phyloP scores from a whole-genome alignment of 78 protist species.

The Salpingoeca rosetta region DNA sequence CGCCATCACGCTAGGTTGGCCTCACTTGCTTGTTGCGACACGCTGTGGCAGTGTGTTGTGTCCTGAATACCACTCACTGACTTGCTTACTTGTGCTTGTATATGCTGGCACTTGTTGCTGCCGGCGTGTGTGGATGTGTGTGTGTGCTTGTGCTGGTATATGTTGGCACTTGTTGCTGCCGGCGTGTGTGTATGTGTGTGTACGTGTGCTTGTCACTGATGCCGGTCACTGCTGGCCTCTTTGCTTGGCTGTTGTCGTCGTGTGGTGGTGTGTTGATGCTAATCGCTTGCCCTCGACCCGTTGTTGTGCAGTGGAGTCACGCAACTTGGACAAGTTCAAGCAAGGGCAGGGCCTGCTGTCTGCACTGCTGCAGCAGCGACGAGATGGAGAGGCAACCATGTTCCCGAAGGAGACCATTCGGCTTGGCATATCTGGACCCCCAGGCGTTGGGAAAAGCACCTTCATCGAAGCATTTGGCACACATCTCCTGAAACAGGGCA shows the following conservation, averaged over 20 bases:
- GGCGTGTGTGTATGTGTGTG: too few species aligned
- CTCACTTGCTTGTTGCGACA: too few species aligned
- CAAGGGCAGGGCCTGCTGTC: background rate
- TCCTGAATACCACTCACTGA: background rate
- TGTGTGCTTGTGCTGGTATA: too few species aligned
- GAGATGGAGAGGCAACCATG: background rate
- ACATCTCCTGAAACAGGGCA: slow-evolving; percentile 26
- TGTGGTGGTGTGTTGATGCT: background rate
- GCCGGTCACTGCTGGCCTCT: background rate
- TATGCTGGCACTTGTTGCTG: background rate
- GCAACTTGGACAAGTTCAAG: too few species aligned
- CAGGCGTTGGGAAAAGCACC: slow-evolving; percentile 95
- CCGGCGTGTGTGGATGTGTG: too few species aligned
- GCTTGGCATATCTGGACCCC: slow-evolving; percentile 85
- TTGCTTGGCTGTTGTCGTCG: background rate
- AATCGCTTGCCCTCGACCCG: too few species aligned
- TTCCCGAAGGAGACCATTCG: slow-evolving; percentile 31
- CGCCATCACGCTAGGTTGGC: slow-evolving; percentile 17
- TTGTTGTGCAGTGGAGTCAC: too few species aligned
- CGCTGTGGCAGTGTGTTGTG: too few species aligned
- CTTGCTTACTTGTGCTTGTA: background rate
- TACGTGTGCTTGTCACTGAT: background rate
- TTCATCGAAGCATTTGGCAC: slow-evolving; percentile 85
- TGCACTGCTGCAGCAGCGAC: background rate
- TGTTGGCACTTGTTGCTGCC: background rate